phyloP scores from a whole-genome alignment of 768 basidiomycete genomes.

The Strobilomyces echinocephalus region DNA sequence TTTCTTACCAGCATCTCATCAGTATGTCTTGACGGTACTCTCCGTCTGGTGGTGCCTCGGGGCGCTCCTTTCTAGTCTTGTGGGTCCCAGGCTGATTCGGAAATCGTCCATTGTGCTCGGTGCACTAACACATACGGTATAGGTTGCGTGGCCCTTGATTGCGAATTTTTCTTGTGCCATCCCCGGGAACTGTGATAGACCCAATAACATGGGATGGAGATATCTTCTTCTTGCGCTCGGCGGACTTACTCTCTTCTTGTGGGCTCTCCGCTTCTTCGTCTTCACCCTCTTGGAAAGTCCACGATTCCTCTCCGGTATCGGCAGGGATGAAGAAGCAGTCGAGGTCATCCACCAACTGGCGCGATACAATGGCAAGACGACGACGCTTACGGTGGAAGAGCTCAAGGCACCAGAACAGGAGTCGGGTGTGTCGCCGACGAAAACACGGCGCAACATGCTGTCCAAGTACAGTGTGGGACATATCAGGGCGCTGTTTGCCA shows the following conservation, averaged over 20 bases:
- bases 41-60: constrained; percentile 60
- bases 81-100: constrained; percentile 14
- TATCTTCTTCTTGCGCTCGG: constrained; percentile 54
- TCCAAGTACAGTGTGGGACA: constrained; percentile 39
- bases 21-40: constrained; percentile 54
- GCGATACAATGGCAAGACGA: constrained; percentile 42
- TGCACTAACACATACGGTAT: not conserved
- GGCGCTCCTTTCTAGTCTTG: constrained; percentile 46
- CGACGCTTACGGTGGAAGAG: constrained; percentile 41
- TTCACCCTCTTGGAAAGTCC: constrained; percentile 56
- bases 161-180: constrained; percentile 48
- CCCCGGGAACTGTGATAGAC: constrained; percentile 32
- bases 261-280: constrained; percentile 46
- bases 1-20: constrained; percentile 48
- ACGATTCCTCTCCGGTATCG: constrained; percentile 51
- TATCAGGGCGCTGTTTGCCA: constrained; percentile 59
- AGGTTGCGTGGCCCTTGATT: constrained; percentile 60
- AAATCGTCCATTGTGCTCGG: constrained; percentile 20
- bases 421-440: constrained; percentile 6
- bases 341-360: constrained; percentile 45
- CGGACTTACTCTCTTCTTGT: constrained; percentile 49
- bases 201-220: constrained; percentile 61
- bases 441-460: constrained; percentile 22
- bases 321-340: constrained; percentile 35
- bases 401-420: constrained; percentile 33